phyloP scores from a whole-genome alignment of 2,329 filamentous ascomycete species.

The Trichoderma afroharzianum region DNA sequence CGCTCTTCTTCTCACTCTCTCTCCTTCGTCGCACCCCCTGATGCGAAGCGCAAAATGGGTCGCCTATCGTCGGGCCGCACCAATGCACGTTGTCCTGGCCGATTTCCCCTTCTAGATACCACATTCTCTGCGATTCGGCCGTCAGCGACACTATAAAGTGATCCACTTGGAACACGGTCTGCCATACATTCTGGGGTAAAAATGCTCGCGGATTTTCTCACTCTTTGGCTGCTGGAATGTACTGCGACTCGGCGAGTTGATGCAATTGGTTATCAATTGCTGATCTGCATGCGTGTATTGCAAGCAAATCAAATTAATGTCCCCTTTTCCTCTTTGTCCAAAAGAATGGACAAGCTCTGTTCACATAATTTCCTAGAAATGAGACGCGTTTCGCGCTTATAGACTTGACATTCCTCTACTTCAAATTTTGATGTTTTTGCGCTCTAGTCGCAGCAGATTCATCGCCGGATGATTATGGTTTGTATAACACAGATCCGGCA shows the following conservation, averaged over 20 bases:
- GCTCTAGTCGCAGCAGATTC: not conserved
- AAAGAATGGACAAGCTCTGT: not conserved
- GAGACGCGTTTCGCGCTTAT: not conserved
- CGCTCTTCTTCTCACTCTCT: not conserved
- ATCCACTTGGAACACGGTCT: constrained; percentile 4
- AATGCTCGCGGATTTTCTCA: not conserved
- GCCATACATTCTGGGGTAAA: constrained; percentile 6
- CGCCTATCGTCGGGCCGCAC: constrained; percentile 16
- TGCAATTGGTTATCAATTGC: not conserved
- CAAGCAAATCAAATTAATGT: too few relatives aligned
- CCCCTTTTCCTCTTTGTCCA: not conserved
- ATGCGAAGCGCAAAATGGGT: constrained; percentile 3
- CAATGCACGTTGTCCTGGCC: constrained; percentile 18
- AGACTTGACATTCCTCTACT: not conserved
- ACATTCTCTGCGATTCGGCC: constrained; percentile 19
- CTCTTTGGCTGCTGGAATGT: not conserved
- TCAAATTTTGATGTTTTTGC: not conserved
- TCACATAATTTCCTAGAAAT: not conserved
- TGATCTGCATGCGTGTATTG: too few relatives aligned
- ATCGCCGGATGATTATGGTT: not conserved
- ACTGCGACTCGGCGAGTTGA: not conserved
- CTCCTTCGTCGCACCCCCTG: not conserved
- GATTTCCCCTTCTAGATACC: constrained; percentile 18
- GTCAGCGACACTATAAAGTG: constrained; percentile 12
- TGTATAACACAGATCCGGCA: not conserved